Percentiles rank a stretch among this genome's conserved stretches.
phyloP scores from a whole-genome alignment of 2,329 filamentous ascomycete species.

The Trichoderma citrinoviride region DNA sequence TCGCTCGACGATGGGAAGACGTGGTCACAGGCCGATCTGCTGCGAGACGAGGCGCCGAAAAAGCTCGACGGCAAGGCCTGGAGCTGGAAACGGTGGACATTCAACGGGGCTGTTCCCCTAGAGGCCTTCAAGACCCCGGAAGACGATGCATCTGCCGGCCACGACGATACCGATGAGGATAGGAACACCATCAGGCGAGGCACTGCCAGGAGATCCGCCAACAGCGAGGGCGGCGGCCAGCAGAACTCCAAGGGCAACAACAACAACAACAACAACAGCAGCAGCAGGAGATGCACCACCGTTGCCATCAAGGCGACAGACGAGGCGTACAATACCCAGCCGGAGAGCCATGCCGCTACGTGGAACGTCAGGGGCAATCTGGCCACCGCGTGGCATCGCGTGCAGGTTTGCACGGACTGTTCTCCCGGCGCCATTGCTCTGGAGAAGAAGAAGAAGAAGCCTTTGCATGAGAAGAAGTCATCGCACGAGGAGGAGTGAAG shows the following conservation, averaged over 20 bases:
- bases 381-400: slow-evolving; percentile 65
- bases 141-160: not conserved
- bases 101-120: slow-evolving; percentile 46
- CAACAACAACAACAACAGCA: too few species aligned
- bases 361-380: slow-evolving; percentile 65
- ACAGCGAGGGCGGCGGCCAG: not conserved
- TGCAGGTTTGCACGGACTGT: slow-evolving; percentile 42
- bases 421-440: slow-evolving; percentile 16
- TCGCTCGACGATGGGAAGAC: slow-evolving; percentile 60
- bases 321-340: slow-evolving; percentile 65
- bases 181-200: slow-evolving; percentile 16
- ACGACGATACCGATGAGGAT: slow-evolving; percentile 14
- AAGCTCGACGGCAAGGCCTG: slow-evolving; percentile 50
- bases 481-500: not conserved
- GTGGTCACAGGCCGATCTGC: slow-evolving; percentile 62
- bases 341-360: slow-evolving; percentile 56
- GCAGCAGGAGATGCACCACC: slow-evolving; percentile 44
- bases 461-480: not conserved
- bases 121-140: slow-evolving; percentile 28
- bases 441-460: not conserved
- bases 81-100: slow-evolving; percentile 66
- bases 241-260: slow-evolving; percentile 4
- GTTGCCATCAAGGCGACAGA: slow-evolving; percentile 65
- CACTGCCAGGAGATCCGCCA: not conserved
- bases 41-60: slow-evolving; percentile 46